Conservation (phyloP, 805 yeast genomes). For the Candida golubevii region DNA sequence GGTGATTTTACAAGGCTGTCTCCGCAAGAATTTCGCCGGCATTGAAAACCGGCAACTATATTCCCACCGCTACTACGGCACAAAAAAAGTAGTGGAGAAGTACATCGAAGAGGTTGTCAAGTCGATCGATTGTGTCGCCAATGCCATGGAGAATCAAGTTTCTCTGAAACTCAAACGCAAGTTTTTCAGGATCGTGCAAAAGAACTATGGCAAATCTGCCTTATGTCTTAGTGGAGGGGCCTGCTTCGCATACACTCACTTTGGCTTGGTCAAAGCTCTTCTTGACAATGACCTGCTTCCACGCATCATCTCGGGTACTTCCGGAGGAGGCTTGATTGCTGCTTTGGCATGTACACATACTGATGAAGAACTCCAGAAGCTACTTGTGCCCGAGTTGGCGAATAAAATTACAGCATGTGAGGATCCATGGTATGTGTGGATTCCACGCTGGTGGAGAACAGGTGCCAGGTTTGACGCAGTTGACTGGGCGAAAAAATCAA, state of each 20-base stretch:
- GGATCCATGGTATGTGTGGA: constrained; percentile 56
- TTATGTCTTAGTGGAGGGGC: constrained; percentile 78
- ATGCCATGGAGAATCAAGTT: constrained; percentile 29
- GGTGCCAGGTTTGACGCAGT: constrained; percentile 77
- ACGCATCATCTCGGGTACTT: constrained; percentile 67
- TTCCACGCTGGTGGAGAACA: constrained; percentile 63
- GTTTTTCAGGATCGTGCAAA: constrained; percentile 54
- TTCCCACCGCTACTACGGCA: constrained; percentile 72
- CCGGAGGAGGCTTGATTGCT: constrained; percentile 79
- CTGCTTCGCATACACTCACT: constrained; percentile 70
- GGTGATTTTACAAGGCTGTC: constrained; percentile 57
- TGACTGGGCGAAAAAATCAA: constrained; percentile 65
- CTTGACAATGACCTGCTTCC: constrained; percentile 66
- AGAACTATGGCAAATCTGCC: constrained; percentile 69
- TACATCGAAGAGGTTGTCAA: constrained; percentile 51
- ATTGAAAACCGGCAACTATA: constrained; percentile 67
- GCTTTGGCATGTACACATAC: constrained; percentile 68
- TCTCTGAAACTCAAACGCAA: constrained; percentile 39
- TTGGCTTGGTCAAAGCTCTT: constrained; percentile 70
- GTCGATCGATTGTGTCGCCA: constrained; percentile 42
- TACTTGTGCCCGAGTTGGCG: constrained; percentile 60
- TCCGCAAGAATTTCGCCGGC: constrained; percentile 74
- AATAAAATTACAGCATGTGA: constrained; percentile 64
- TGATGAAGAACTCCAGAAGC: constrained; percentile 54
- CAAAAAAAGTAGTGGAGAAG: constrained; percentile 54